Base-by-base conservation (phyloP, 2,329 filamentous ascomycete species). In the Neoscytalidium dimidiatum region DNA sequence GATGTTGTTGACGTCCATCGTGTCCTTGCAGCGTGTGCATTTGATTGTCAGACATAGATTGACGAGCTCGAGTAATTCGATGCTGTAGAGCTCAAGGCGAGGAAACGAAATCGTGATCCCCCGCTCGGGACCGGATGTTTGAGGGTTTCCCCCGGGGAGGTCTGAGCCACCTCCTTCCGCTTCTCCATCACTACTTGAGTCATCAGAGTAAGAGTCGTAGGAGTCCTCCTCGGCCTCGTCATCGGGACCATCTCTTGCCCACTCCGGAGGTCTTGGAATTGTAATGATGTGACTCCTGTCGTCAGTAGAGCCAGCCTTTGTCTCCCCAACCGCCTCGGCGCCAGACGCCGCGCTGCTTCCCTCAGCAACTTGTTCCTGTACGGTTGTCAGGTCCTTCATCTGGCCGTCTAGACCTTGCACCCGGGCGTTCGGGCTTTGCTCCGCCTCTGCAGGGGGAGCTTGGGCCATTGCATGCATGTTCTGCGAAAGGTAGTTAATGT, bases 21-120 rank as follows among this genome's bases (percentile, higher is more conserved):
- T 75, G 3, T 90, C 90, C 74, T 90, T 93, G 82, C 92, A 96
- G 41, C 92, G 86, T 61, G 89, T 86, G 74, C 92, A 96, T 74
- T 93, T 94, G 67, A 92, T 82, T 3, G 85, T 90, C 67, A 95
- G 81, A 65, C 86, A 88, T 33, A 95, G 79, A 26, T 85, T 82
- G 0, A 84, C 81, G 1, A 94, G 77, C 69, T 94, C 88, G 8
- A 96, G 81, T 2, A 95, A 78, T 72, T 95, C 92, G 66, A 95
- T 89, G 41, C 89, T 86, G 72, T 92, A 85, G 1, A 96, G 84
- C 71, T 94, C 91, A 65, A 95, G 80, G 28, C 85, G 88, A 0
- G 92, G 92, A 70, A 95, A 92, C 0, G 89, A 92, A 7, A 96
- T 82, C 62, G 91, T 86, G n/a, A 92, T 90, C 26, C 92, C 92